Evolutionary conservation across 352 stramenopile species (phyloP).

Genomic region (Blastocystis sp.): DNA sequence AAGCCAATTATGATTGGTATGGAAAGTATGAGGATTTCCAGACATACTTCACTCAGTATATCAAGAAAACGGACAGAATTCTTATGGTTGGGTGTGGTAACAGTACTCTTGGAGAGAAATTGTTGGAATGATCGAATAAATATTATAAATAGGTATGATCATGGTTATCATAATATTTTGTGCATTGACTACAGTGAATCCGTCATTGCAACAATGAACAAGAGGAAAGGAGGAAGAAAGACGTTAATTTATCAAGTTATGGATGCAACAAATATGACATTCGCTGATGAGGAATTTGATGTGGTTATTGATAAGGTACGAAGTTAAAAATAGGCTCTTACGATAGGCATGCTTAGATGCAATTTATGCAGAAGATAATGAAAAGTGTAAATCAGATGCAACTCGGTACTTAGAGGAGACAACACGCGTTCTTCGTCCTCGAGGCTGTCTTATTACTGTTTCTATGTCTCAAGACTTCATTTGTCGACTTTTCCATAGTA

Average conservation of each 20-base stretch:
- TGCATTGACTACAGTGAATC: slow-evolving; percentile 64
- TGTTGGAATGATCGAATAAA: not conserved
- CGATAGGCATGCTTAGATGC: slow-evolving; percentile 28
- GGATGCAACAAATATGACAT: slow-evolving; percentile 64
- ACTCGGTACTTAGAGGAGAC: slow-evolving; percentile 29
- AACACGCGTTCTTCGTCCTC: not conserved
- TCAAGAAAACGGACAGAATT: slow-evolving; percentile 13
- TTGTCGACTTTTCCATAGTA: slow-evolving; percentile 5
- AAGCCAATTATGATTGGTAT: slow-evolving; percentile 65
- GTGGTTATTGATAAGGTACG: slow-evolving; percentile 51
- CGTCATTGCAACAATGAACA: slow-evolving; percentile 51
- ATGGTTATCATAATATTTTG: slow-evolving; percentile 59
- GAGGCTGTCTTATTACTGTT: slow-evolving; percentile 23
- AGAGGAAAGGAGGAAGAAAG: not conserved
- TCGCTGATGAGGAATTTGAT: slow-evolving; percentile 61
- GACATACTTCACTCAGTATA: slow-evolving; percentile 30
- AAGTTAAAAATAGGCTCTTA: not conserved
- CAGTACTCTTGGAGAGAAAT: slow-evolving; percentile 41
- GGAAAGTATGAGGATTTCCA: slow-evolving; percentile 50
- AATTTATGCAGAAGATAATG: slow-evolving; percentile 50
- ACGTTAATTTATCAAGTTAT: slow-evolving; percentile 47
- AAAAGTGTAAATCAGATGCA: slow-evolving; percentile 27
- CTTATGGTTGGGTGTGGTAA: slow-evolving; percentile 63
- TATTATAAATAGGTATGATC: slow-evolving; percentile 29
- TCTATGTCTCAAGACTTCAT: slow-evolving; percentile 61